Percentiles rank a stretch among this genome's conserved stretches.
phyloP scores from a whole-genome alignment of 2,329 filamentous ascomycete genomes.

The Balansia obtecta region DNA sequence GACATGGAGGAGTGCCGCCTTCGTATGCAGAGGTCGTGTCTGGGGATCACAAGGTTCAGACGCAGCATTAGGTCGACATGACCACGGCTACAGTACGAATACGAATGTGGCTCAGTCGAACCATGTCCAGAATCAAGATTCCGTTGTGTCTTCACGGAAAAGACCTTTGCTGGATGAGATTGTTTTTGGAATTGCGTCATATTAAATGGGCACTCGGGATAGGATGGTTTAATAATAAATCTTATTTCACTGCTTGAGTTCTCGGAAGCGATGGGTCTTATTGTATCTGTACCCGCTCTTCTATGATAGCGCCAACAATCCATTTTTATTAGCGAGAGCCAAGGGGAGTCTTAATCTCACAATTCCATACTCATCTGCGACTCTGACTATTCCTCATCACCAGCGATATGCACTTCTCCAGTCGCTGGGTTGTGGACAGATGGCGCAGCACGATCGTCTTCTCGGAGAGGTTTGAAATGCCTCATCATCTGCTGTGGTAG shows the following conservation, averaged over 20 bases:
- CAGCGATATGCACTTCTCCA: slow-evolving; percentile 15
- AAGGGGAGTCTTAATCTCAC: not conserved
- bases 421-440: slow-evolving; percentile 25
- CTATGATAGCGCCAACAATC: not conserved
- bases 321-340: not conserved
- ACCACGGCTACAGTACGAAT: not conserved
- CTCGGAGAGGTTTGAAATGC: slow-evolving; percentile 46
- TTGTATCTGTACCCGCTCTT: not conserved
- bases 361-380: too few species aligned
- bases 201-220: too few species aligned
- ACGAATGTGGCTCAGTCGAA: too few species aligned
- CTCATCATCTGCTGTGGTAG: slow-evolving; percentile 59
- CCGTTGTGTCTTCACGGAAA: not conserved
- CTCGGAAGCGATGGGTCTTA: not conserved
- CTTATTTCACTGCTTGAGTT: not conserved
- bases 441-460: slow-evolving; percentile 31
- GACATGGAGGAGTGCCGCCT: slow-evolving; percentile 48
- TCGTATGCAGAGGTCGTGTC: slow-evolving; percentile 83
- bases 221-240: not conserved
- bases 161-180: not conserved
- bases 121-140: not conserved
- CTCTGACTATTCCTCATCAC: not conserved
- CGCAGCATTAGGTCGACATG: slow-evolving; percentile 14
- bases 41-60: slow-evolving; percentile 84
- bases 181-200: too few species aligned